These are phyloP conservation scores for Rhizodiscina lignyota DNA, from an alignment of 495 filamentous ascomycete species.

Conservation along the genomic window DNA sequence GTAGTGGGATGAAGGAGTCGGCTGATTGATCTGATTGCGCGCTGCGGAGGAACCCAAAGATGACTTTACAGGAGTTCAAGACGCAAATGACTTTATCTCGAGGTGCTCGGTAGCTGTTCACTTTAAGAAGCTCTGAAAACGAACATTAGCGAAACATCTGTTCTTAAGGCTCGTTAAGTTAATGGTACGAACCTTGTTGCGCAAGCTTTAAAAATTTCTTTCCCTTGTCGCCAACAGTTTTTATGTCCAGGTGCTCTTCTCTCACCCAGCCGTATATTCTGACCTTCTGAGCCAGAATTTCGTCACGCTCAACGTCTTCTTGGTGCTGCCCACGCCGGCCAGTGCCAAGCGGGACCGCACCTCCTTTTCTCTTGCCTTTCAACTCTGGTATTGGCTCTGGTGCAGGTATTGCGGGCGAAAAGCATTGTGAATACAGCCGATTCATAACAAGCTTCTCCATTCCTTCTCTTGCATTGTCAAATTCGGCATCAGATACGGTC, in stretches of 20 bases:
- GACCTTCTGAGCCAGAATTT: slow-evolving; percentile 87
- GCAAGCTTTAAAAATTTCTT: slow-evolving; percentile 76
- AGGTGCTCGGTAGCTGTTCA: slow-evolving; percentile 87
- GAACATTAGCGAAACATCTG: not conserved
- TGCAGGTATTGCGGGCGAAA: slow-evolving; percentile 79
- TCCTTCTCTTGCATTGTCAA: slow-evolving; percentile 94
- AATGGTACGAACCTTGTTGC: slow-evolving; percentile 56
- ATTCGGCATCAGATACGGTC: slow-evolving; percentile 87
- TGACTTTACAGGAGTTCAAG: slow-evolving; percentile 97
- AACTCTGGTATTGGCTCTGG: slow-evolving; percentile 54
- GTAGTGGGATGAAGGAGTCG: slow-evolving; percentile 85
- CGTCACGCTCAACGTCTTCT: slow-evolving; percentile 94
- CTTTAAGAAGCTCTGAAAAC: slow-evolving; percentile 66
- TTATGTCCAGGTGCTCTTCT: slow-evolving; percentile 91
- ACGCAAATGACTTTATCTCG: slow-evolving; percentile 98
- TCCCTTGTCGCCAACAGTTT: slow-evolving; percentile 66
- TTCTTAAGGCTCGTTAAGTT: not conserved
- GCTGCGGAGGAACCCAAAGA: slow-evolving; percentile 90
- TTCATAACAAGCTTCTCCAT: slow-evolving; percentile 99
- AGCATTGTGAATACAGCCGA: slow-evolving; percentile 85
- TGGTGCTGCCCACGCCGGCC: slow-evolving; percentile 90
- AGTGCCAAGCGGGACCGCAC: slow-evolving; percentile 55
- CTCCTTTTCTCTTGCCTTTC: slow-evolving; percentile 51
- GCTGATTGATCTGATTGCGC: slow-evolving; percentile 86
- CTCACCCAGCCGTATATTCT: slow-evolving; percentile 89